These are phyloP conservation scores for Malassezia psittaci DNA, from an alignment of 1,284 basidiomycete genomes.

Conservation along the genomic window DNA sequence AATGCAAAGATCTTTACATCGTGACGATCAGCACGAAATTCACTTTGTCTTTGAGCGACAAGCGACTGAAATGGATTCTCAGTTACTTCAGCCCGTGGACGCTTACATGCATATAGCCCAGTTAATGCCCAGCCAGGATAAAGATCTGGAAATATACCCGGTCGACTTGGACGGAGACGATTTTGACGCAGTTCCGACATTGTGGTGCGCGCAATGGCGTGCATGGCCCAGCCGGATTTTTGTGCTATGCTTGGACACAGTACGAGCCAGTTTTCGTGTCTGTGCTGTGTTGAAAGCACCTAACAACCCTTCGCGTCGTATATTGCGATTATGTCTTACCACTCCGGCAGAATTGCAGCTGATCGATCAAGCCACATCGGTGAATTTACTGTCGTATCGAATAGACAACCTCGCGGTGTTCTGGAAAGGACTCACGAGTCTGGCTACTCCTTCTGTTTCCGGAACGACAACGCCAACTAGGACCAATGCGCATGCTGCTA, in stretches of 20 bases:
- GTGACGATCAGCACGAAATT: neutral
- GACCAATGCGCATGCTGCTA: no score
- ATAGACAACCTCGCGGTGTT: neutral
- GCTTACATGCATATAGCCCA: neutral
- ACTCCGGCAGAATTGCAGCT: neutral
- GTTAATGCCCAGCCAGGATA: neutral
- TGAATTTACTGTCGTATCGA: neutral
- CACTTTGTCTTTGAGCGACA: slow-evolving; percentile 7
- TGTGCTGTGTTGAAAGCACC: slow-evolving; percentile 3
- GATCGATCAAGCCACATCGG: neutral
- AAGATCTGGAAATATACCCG: neutral
- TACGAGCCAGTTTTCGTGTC: neutral
- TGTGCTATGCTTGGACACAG: slow-evolving; percentile 1
- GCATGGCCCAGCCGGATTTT: neutral
- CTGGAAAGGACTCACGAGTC: neutral
- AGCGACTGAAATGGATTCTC: neutral
- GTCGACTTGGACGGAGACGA: neutral
- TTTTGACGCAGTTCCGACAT: neutral
- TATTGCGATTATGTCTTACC: neutral
- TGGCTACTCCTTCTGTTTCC: neutral
- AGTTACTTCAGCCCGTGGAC: neutral
- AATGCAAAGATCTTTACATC: neutral
- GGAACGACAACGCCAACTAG: no score
- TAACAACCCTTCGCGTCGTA: neutral
- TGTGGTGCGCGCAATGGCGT: neutral